Evolutionary conservation across 345 rosid species (phyloP).

Genomic region (Gossypium anomalum): DNA sequence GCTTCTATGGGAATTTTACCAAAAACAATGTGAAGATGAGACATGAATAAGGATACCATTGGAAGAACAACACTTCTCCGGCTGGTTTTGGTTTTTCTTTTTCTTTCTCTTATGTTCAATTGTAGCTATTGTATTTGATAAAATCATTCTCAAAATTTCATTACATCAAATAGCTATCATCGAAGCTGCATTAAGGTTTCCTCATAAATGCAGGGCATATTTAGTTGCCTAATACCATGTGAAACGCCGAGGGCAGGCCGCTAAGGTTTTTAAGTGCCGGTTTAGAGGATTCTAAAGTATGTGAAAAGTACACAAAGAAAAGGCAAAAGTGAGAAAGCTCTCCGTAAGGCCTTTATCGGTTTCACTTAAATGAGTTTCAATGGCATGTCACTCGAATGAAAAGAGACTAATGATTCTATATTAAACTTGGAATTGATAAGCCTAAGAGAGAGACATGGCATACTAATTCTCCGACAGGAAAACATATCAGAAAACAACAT

Average conservation of each 20-base stretch:
- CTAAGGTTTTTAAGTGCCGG: neutral
- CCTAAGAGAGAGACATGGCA: neutral
- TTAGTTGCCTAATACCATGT: neutral
- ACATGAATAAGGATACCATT: neutral
- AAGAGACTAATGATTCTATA: neutral
- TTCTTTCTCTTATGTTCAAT: neutral
- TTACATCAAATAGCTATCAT: neutral
- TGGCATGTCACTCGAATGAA: neutral
- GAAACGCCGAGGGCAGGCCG: neutral
- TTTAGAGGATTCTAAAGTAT: neutral
- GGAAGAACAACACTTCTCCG: neutral
- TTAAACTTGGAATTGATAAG: neutral
- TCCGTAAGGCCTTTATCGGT: neutral
- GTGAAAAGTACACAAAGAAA: too few relatives aligned
- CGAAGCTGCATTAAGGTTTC: neutral
- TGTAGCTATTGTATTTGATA: neutral
- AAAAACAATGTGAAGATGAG: neutral
- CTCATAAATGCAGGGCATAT: neutral
- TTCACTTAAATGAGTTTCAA: neutral
- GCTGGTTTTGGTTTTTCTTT: neutral
- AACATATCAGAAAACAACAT: neutral
- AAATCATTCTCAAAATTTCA: neutral
- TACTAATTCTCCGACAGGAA: neutral
- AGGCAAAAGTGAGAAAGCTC: too few relatives aligned
- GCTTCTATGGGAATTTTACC: too few relatives aligned